Base-by-base conservation (phyloP, 768 basidiomycete genomes). In the Calocybe gangraenosa region DNA sequence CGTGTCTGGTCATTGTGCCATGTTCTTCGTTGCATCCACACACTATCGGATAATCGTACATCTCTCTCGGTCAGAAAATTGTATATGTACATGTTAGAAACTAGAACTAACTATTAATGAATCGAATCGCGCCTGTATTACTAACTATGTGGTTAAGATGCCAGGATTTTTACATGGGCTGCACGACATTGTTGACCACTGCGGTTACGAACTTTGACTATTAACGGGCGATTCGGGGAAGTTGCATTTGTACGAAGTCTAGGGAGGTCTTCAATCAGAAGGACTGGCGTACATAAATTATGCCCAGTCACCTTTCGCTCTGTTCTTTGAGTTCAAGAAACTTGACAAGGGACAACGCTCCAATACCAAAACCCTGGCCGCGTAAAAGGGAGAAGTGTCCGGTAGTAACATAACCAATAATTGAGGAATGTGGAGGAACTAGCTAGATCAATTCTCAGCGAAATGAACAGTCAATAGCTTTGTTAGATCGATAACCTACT, bases 331-430 rank as follows among this genome's bases (percentile, higher is more conserved):
- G 60, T 28, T 76, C 70, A 19, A 84, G 52, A 28, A 81, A 65
- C 43, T 66, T 66, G 20, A 61, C 55, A 10, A 93, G 58, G 2
- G 88, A 69, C 14, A 97, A 64, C 0, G 83, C 79, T 14, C 83
- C 95, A 10, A 96, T 71, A 2, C 79, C 93, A 54, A 80, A 79
- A 0, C 90, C 92, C 47, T 76, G 67, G 0, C 94, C 94, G 21
- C 82, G 76, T 0, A 81, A 74, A 7, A 97, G 73, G 1, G 93
- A 94, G 59, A 78, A 86, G 48, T 82, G 82, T 0, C 93, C 94
- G 2, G 87, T 84, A 0, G 92, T 91, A 15, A 92, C 73, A 56
- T 87, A 89, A 0, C 95, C 94, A 42, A 95, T 79, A 19, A 88
- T 71, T 2, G 65, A 58, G 2, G 66, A 59, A 37, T 70, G 58